phyloP scores from a whole-genome alignment of 225 moss, liverwort and hornwort species.

The Thuidium tamariscinum region DNA sequence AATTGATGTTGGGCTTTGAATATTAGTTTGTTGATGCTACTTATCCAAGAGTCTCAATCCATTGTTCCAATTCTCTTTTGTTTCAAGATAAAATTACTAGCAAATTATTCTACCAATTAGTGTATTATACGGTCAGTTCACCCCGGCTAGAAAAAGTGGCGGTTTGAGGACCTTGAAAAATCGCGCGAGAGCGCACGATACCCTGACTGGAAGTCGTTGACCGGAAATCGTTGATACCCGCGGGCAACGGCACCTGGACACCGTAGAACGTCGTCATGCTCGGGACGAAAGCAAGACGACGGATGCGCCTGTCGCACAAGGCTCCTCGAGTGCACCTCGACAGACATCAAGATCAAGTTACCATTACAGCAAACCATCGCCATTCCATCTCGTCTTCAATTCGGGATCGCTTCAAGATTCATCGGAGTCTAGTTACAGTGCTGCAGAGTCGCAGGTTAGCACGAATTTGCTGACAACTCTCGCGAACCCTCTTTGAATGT shows the following conservation, averaged over 20 bases:
- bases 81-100: too few species aligned
- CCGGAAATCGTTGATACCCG: neutral
- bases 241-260: too few species aligned
- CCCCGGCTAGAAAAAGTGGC: neutral
- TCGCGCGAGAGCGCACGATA: too few species aligned
- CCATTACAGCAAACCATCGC: neutral
- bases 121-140: too few species aligned
- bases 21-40: too few species aligned
- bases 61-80: too few species aligned
- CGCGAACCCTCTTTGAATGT: neutral
- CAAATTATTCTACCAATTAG: too few species aligned
- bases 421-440: neutral
- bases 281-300: neutral
- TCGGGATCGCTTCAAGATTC: neutral
- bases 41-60: too few species aligned
- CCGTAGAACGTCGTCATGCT: neutral
- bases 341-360: neutral
- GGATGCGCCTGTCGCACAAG: neutral
- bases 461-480: neutral
- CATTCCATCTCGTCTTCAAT: neutral
- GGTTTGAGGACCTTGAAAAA: neutral
- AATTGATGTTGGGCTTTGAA: too few species aligned
- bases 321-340: neutral
- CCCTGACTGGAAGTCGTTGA: neutral
- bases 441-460: neutral